A percentile compares a stretch with the other conserved stretches of the same genome.
These are phyloP conservation scores for Diaporthe amygdali DNA, from an alignment of 2,329 filamentous ascomycete genomes.

Conservation along the genomic window DNA sequence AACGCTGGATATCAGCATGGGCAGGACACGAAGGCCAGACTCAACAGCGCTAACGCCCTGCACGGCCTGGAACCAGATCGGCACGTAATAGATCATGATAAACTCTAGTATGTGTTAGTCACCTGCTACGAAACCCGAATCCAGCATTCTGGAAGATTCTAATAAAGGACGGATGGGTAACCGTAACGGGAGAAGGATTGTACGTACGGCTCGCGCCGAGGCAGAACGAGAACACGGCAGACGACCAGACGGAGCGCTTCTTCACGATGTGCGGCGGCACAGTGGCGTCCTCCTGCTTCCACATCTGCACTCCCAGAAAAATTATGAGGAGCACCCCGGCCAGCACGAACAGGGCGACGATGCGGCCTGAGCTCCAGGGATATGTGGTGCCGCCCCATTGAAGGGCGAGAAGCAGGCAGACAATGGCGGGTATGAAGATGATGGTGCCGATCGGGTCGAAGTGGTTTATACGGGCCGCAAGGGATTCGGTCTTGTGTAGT, in stretches of 20 bases:
- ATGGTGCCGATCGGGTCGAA: constrained; percentile 27
- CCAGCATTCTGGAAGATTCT: too few species aligned
- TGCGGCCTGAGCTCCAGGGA: constrained; percentile 30
- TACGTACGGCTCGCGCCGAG: constrained; percentile 32
- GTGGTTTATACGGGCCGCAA: neutral
- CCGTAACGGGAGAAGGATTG: too few species aligned
- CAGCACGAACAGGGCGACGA: constrained; percentile 43
- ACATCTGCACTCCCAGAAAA: neutral
- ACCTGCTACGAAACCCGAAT: too few species aligned
- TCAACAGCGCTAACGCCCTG: constrained; percentile 36
- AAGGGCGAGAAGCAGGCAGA: constrained; percentile 50
- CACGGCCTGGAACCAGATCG: constrained; percentile 39
- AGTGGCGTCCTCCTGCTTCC: constrained; percentile 28
- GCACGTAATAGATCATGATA: constrained; percentile 38
- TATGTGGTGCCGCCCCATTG: constrained; percentile 44
- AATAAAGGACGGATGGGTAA: too few species aligned
- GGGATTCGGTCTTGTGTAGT: too few species aligned
- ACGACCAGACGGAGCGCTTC: constrained; percentile 41
- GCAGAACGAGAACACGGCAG: constrained; percentile 40
- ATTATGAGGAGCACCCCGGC: constrained; percentile 36
- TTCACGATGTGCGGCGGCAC: constrained; percentile 46
- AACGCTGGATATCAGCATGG: too few species aligned
- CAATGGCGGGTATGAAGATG: constrained; percentile 35
- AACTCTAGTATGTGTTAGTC: too few species aligned
- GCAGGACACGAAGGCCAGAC: too few species aligned